Evolutionary conservation across 2,329 filamentous ascomycete genomes (phyloP).

Genomic region (Coleophoma cylindrospora): DNA sequence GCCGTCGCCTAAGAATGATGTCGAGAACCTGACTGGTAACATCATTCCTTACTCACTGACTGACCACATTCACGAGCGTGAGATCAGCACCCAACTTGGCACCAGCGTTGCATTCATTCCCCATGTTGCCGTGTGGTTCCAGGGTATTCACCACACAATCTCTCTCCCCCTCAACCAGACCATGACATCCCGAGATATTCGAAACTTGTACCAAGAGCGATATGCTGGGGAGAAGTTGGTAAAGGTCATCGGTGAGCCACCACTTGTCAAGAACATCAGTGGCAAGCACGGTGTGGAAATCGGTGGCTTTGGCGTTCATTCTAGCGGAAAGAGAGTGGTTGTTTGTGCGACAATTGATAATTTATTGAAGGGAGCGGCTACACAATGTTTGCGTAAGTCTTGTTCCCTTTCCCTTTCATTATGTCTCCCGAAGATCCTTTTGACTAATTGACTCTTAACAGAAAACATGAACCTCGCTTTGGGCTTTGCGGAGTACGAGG

Average conservation of each 20-base stretch:
- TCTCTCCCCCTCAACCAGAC: slow-evolving; percentile 79
- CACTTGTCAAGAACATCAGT: slow-evolving; percentile 77
- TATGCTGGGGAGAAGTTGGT: slow-evolving; percentile 95
- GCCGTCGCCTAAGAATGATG: slow-evolving; percentile 89
- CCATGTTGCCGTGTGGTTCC: slow-evolving; percentile 95
- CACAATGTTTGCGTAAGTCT: slow-evolving; percentile 81
- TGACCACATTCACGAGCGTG: slow-evolving; percentile 91
- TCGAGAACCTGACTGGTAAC: slow-evolving; percentile 77
- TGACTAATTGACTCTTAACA: slow-evolving; percentile 25
- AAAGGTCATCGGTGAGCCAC: slow-evolving; percentile 84
- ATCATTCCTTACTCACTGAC: slow-evolving; percentile 87
- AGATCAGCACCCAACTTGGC: slow-evolving; percentile 77
- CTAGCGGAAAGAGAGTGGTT: slow-evolving; percentile 84
- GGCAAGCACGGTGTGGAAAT: slow-evolving; percentile 89
- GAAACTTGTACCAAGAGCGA: slow-evolving; percentile 91
- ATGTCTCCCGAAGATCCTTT: slow-evolving; percentile 4
- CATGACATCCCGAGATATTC: slow-evolving; percentile 88
- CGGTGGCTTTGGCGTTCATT: slow-evolving; percentile 92
- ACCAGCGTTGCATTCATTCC: slow-evolving; percentile 78
- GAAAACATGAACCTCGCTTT: slow-evolving; percentile 94
- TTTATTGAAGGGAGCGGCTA: slow-evolving; percentile 86
- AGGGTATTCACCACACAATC: slow-evolving; percentile 89
- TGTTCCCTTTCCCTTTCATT: slow-evolving; percentile 8
- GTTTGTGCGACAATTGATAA: slow-evolving; percentile 93
- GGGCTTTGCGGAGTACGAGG: slow-evolving; percentile 83